Base-by-base conservation (phyloP, 139 green algal genomes). In the Coelastrella sp. region DNA sequence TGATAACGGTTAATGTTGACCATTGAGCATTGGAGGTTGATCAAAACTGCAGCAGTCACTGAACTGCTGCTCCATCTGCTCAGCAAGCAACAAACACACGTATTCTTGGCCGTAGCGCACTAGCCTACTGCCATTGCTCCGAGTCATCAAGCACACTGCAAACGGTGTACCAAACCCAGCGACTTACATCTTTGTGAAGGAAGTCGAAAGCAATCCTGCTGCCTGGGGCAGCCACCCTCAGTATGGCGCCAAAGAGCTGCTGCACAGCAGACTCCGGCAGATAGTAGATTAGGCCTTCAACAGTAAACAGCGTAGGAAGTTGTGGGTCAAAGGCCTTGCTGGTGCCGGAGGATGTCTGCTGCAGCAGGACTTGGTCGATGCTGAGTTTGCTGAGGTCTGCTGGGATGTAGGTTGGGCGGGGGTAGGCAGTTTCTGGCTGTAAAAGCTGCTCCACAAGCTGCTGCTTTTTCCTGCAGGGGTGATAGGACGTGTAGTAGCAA, bases 211-310 rank as follows among this genome's bases (percentile, higher is more conserved):
- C 77, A 6, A 97, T 73, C 59, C 89, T 87, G 92, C 87, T 93
- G 75, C 92, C 88, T 19, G 91, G 89, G 0, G 88, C 91, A 8
- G 94, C 91, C 60, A 94, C 61, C 14, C 5, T 68, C 83, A 61
- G 92, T 83, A 60, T 92, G 47, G 20, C 73, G 2, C 10, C 75
- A 5, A 96, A 76, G 74, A 96, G 92, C 8, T 71, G 64, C 5
- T 71, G 7, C 8, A 94, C 85, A 17, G 85, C 85, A 7, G 73
- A 56, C 68, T 80, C 64, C 0, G 93, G 93, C 58, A 97, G 90
- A 87, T 97, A 97, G 94, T 97, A 97, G 74, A 97, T 89, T 3
- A 97, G 92, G 10, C 93, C 94, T 85, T 96, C 94, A 20, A 96
- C 91, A 3, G 93, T 96, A 88, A 96, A 96, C 11, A 96, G 71